Conservation (phyloP, 1,284 basidiomycete species). For the Ustilago trichophora region DNA sequence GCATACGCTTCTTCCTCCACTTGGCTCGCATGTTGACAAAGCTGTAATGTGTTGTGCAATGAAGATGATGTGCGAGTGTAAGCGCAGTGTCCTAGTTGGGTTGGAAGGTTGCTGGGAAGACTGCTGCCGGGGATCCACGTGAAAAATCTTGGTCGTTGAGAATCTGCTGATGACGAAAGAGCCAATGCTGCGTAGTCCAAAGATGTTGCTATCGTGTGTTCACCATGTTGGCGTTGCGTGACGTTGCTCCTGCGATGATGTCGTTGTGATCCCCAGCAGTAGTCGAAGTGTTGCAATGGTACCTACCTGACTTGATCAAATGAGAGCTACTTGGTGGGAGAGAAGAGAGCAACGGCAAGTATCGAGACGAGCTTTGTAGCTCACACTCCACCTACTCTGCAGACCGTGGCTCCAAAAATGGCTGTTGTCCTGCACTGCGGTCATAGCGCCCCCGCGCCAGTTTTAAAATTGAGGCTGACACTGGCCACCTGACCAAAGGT, state of each 20-base stretch:
- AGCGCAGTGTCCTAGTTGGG: constrained; percentile 10
- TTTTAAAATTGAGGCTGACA: neutral
- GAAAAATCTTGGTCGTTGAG: too few species aligned
- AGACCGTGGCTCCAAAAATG: neutral
- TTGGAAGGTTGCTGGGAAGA: neutral
- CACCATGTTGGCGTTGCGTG: constrained; percentile 8
- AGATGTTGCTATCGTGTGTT: neutral
- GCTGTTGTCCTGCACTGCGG: constrained; percentile 27
- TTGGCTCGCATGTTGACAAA: constrained; percentile 62
- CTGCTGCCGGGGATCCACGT: too few species aligned
- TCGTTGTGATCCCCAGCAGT: constrained; percentile 15
- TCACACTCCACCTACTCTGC: constrained; percentile 22
- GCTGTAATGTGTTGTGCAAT: constrained; percentile 10
- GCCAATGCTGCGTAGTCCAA: neutral
- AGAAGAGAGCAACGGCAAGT: constrained; percentile 17
- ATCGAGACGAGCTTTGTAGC: constrained; percentile 40
- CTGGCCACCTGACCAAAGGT: constrained; percentile 13
- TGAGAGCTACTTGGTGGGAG: constrained; percentile 53
- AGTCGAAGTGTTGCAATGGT: constrained; percentile 2
- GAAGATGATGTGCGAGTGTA: constrained; percentile 16
- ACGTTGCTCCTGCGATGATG: constrained; percentile 1
- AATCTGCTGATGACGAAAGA: constrained; percentile 11
- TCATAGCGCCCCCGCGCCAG: constrained; percentile 7
- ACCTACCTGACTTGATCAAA: constrained; percentile 52
- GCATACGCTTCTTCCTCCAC: constrained; percentile 66